phyloP scores from a whole-genome alignment of 139 green algal genomes.

The Astrephomene gubernaculifera region DNA sequence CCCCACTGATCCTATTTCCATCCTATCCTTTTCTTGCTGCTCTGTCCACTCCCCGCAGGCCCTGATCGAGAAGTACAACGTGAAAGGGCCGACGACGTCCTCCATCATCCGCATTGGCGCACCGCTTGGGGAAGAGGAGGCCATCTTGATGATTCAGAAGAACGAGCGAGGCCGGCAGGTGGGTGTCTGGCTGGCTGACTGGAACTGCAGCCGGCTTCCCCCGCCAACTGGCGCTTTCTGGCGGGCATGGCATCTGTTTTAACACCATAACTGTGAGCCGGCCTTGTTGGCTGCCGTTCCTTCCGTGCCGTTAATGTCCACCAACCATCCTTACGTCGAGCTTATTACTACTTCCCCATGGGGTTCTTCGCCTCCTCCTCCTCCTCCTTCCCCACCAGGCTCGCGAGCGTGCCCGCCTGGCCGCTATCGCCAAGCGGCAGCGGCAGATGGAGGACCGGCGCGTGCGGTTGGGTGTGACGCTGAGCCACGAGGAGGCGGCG shows the following conservation, averaged over 20 bases:
- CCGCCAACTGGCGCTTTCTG: too few relatives aligned
- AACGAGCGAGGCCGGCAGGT: constrained; percentile 75
- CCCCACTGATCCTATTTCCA: too few relatives aligned
- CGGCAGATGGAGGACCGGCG: constrained; percentile 71
- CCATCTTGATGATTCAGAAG: constrained; percentile 74
- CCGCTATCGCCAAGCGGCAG: constrained; percentile 69
- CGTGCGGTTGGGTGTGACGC: constrained; percentile 56
- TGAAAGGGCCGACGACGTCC: constrained; percentile 37
- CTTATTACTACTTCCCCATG: too few relatives aligned
- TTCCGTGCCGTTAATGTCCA: too few relatives aligned
- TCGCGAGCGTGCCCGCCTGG: constrained; percentile 63
- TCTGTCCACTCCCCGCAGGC: constrained; percentile 48
- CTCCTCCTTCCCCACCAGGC: constrained; percentile 53
- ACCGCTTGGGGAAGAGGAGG: constrained; percentile 72
- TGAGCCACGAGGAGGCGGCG: constrained; percentile 77
- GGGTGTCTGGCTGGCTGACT: neutral
- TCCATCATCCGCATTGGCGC: constrained; percentile 57
- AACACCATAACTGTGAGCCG: too few relatives aligned
- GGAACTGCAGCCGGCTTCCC: too few relatives aligned
- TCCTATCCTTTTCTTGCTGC: too few relatives aligned
- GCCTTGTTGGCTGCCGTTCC: too few relatives aligned
- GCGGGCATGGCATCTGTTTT: too few relatives aligned
- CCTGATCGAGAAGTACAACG: constrained; percentile 86
- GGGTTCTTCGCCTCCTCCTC: neutral
- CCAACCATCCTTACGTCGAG: too few relatives aligned